Percentiles rank a stretch among this genome's conserved stretches.
Conservation (phyloP, 495 filamentous ascomycete species). For the Bombardia bombarda region DNA sequence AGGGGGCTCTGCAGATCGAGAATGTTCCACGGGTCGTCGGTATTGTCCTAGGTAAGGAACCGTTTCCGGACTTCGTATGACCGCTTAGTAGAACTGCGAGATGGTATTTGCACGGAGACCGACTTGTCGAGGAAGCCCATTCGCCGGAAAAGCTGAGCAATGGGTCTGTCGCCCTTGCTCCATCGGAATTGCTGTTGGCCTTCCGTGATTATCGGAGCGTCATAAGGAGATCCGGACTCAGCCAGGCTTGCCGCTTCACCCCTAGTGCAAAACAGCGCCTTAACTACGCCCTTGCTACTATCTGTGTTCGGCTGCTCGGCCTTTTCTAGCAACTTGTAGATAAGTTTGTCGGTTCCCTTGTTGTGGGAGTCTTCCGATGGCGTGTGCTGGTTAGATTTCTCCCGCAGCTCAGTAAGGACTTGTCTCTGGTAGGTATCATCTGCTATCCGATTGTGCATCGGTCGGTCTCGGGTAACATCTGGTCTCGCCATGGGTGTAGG, state of each 20-base stretch:
- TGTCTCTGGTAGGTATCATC: no score
- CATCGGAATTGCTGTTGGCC: conserved; percentile 11
- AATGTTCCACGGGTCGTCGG: conserved; percentile 11
- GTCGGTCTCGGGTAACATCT: no score
- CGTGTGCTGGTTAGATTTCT: no score
- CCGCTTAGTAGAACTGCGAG: neutral
- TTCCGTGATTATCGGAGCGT: conserved; percentile 6
- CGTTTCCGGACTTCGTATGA: conserved; percentile 7
- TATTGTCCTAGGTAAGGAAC: conserved; percentile 2
- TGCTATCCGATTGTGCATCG: no score
- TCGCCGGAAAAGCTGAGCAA: conserved; percentile 10
- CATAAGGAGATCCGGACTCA: neutral
- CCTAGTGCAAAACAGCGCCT: conserved; percentile 5
- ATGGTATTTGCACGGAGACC: conserved; percentile 12
- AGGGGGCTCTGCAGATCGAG: conserved; percentile 9
- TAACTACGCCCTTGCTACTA: neutral
- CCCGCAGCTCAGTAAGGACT: no score
- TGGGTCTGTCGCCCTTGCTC: conserved; percentile 1
- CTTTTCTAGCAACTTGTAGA: no score
- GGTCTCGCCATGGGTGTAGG: no score
- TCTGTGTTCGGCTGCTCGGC: no score
- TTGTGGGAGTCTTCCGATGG: no score
- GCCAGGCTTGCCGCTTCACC: neutral
- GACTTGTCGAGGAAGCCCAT: conserved; percentile 1
- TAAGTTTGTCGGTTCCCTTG: no score